phyloP scores from a whole-genome alignment of 1,139 yeast genomes.

The Geotrichum reessii region DNA sequence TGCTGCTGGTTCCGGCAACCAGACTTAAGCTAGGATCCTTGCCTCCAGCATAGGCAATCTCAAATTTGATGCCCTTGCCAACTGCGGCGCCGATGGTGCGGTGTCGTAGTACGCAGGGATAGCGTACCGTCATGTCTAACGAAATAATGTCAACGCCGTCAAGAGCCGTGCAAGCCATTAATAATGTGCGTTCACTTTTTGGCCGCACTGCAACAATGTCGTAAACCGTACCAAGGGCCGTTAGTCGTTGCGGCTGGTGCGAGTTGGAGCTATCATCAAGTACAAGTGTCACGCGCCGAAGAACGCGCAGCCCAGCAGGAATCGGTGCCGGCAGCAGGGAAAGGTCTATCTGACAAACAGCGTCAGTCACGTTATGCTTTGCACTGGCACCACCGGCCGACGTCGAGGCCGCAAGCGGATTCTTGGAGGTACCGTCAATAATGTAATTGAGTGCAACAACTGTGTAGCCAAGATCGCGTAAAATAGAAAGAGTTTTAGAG shows the following conservation, averaged over 20 bases:
- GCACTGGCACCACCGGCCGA: background rate
- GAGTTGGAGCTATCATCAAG: slow-evolving; percentile 61
- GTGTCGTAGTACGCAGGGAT: slow-evolving; percentile 77
- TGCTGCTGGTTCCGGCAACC: slow-evolving; percentile 38
- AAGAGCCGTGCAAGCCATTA: slow-evolving; percentile 59
- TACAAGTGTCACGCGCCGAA: slow-evolving; percentile 66
- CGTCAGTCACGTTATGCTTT: slow-evolving; percentile 22
- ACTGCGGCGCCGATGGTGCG: slow-evolving; percentile 79
- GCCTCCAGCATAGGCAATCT: slow-evolving; percentile 54
- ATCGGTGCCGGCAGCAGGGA: slow-evolving; percentile 32
- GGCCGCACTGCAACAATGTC: slow-evolving; percentile 85
- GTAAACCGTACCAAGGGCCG: slow-evolving; percentile 41
- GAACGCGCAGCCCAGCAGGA: slow-evolving; percentile 46
- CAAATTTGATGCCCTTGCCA: slow-evolving; percentile 76
- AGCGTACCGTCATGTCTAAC: slow-evolving; percentile 55
- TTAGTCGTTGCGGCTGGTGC: slow-evolving; percentile 58
- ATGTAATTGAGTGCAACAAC: slow-evolving; percentile 70
- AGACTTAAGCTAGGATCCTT: slow-evolving; percentile 13
- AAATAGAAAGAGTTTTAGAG: slow-evolving; percentile 24
- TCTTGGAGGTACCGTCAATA: slow-evolving; percentile 45
- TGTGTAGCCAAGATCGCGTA: slow-evolving; percentile 53
- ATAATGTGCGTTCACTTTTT: slow-evolving; percentile 67
- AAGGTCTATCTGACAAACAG: slow-evolving; percentile 39
- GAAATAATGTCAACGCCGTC: slow-evolving; percentile 78
- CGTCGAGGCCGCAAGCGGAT: slow-evolving; percentile 28